Base-by-base conservation (phyloP, 805 yeast genomes). In the Lipomyces kockii region DNA sequence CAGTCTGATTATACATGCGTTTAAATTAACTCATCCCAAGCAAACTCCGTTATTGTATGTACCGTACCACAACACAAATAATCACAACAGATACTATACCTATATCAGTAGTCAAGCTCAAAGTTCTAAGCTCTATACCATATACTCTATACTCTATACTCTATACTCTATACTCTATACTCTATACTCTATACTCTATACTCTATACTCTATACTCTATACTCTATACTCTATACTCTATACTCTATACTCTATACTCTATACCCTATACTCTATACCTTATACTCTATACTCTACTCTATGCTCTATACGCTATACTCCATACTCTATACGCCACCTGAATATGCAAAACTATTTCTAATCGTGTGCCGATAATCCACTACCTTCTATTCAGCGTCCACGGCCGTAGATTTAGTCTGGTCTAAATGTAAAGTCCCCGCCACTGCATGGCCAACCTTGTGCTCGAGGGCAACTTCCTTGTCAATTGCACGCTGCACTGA, bases 381-480 rank as follows among this genome's bases (percentile, higher is more conserved):
- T 9, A 58, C 60, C 22, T 52, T 61, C 25, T 43, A 20, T 60
- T 61, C 68, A 5, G 62, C 52, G 20, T 51, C 34, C 39, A 55
- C 27, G 22, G 60, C 58, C 14, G 67, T 63, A 4, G 39, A n/a
- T 56, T 60, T 60, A 9, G 65, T 60, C 51, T 59, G 52, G 12
- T 43, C 61, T 11, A 66, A 20, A 49, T 67, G 70, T 32, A 67
- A 59, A 9, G 39, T 49, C 22, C 51, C 62, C 2, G 65, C 34
- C 5, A 60, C 65, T 5, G 55, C 54, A 8, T 61, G 55, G 25
- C 57, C 65, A 17, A 62, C 63, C 25, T 58, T 65, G 37, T 62
- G 71, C 43, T 63, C 68, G 7, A 66, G 22, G 7, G 56, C 64
- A 58, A 46, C 22, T 43, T 68, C 71, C 20, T 17, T n/a, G n/a